Conservation (phyloP, 1,139 yeast genomes). For the Yamadazyma friedrichii region DNA sequence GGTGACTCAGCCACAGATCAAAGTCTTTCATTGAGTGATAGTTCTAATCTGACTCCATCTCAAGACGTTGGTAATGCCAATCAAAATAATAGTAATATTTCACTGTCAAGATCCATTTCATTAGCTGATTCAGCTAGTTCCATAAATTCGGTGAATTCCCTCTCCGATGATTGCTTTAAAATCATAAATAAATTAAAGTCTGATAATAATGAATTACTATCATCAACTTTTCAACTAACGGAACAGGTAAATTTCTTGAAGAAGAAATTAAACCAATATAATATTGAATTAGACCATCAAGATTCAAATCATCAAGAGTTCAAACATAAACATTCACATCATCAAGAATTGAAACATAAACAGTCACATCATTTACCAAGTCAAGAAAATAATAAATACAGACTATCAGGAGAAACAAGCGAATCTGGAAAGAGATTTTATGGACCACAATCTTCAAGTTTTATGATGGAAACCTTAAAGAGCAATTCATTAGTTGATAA, state of each 20-base stretch:
- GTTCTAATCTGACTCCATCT: neutral
- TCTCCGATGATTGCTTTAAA: slow-evolving; percentile 4
- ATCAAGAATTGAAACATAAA: neutral
- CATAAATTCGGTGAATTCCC: neutral
- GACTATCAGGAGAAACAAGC: slow-evolving; percentile 23
- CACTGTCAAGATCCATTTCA: neutral
- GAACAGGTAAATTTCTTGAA: slow-evolving; percentile 14
- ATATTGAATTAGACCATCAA: slow-evolving; percentile 11
- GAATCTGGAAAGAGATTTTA: slow-evolving; percentile 42
- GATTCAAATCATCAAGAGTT: neutral
- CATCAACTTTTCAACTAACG: slow-evolving; percentile 20
- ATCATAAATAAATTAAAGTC: slow-evolving; percentile 15
- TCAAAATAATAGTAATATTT: slow-evolving; percentile 1
- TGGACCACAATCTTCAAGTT: slow-evolving; percentile 50
- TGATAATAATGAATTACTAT: slow-evolving; percentile 22
- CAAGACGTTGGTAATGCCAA: neutral
- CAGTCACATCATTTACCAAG: neutral
- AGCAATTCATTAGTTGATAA: slow-evolving; percentile 16
- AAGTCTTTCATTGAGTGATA: neutral
- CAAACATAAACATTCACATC: neutral
- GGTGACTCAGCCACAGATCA: slow-evolving; percentile 10
- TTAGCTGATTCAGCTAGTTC: neutral
- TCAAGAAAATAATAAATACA: slow-evolving; percentile 6
- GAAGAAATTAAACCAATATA: slow-evolving; percentile 10
- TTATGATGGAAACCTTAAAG: slow-evolving; percentile 40